Conservation (phyloP, 2,329 filamentous ascomycete genomes). For the Trematosphaeria pertusa region DNA sequence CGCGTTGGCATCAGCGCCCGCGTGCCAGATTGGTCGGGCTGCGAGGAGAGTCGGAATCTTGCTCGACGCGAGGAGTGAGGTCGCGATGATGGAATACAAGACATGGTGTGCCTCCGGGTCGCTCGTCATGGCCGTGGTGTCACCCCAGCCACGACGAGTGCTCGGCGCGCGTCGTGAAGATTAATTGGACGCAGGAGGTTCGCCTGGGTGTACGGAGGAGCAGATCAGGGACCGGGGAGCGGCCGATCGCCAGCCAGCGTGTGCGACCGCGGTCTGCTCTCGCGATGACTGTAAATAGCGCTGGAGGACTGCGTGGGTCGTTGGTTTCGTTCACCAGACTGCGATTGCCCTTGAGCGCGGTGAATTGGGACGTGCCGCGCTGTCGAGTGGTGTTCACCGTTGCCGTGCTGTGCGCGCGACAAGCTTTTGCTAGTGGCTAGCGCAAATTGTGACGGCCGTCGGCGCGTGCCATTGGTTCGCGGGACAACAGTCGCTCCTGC, state of each 20-base stretch:
- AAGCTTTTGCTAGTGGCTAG: conserved; percentile 8
- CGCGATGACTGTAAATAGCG: too few relatives aligned
- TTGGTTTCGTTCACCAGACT: not conserved
- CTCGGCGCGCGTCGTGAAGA: conserved; percentile 21
- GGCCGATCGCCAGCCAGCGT: conserved; percentile 10
- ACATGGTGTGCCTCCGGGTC: conserved; percentile 6
- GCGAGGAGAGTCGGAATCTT: not conserved
- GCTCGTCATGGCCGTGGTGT: conserved; percentile 27
- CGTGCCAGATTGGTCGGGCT: too few relatives aligned
- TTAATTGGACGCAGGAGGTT: conserved; percentile 24
- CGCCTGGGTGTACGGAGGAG: conserved; percentile 16
- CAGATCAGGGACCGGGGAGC: conserved; percentile 10
- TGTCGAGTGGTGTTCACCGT: conserved; percentile 3
- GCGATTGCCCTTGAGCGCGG: conserved; percentile 4
- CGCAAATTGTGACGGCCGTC: too few relatives aligned
- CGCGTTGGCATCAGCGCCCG: too few relatives aligned
- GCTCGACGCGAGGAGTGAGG: conserved; percentile 8
- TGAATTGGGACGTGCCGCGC: not conserved
- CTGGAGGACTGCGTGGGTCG: too few relatives aligned
- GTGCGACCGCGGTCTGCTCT: conserved; percentile 1
- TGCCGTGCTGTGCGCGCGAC: not conserved
- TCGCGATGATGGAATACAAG: conserved; percentile 10
- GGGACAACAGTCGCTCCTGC: too few relatives aligned
- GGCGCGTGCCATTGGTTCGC: too few relatives aligned
- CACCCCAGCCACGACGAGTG: conserved; percentile 39